Conservation (phyloP, 31 red algal species). For the Odonthalia washingtoniensis region DNA sequence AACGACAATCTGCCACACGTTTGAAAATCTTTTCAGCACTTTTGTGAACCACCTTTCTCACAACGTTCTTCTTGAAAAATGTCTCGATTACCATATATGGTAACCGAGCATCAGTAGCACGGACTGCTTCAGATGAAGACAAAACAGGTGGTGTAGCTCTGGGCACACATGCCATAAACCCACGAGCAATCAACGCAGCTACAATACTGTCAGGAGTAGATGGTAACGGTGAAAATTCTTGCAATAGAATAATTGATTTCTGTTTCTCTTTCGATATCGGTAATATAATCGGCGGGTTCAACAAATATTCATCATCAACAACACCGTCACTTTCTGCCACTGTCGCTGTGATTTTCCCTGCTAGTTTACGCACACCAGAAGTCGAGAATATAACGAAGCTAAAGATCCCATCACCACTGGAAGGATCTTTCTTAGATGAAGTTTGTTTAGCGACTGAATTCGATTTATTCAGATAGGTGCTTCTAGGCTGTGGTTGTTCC, state of each 20-base stretch:
- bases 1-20: slow-evolving; percentile 45
- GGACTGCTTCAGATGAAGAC: slow-evolving; percentile 46
- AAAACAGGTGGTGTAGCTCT: slow-evolving; percentile 59
- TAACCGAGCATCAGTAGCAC: slow-evolving; percentile 43
- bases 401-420: slow-evolving; percentile 31
- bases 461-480: too few relatives aligned
- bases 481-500: too few relatives aligned
- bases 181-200: slow-evolving; percentile 50
- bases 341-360: slow-evolving; percentile 41
- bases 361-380: slow-evolving; percentile 57
- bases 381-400: slow-evolving; percentile 62
- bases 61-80: slow-evolving; percentile 55
- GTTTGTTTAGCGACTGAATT: too few relatives aligned
- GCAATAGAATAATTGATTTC: slow-evolving; percentile 69
- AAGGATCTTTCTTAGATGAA: too few relatives aligned
- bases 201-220: slow-evolving; percentile 75
- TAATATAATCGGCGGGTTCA: slow-evolving; percentile 52
- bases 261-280: slow-evolving; percentile 61
- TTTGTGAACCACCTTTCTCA: slow-evolving; percentile 53
- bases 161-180: slow-evolving; percentile 63
- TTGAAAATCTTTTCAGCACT: slow-evolving; percentile 61
- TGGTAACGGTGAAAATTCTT: slow-evolving; percentile 55
- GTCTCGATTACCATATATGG: slow-evolving; percentile 63
- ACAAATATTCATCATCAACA: slow-evolving; percentile 16
- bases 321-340: slow-evolving; percentile 33